phyloP scores from a whole-genome alignment of 2,329 filamentous ascomycete species.

The Arthroderma sp. region DNA sequence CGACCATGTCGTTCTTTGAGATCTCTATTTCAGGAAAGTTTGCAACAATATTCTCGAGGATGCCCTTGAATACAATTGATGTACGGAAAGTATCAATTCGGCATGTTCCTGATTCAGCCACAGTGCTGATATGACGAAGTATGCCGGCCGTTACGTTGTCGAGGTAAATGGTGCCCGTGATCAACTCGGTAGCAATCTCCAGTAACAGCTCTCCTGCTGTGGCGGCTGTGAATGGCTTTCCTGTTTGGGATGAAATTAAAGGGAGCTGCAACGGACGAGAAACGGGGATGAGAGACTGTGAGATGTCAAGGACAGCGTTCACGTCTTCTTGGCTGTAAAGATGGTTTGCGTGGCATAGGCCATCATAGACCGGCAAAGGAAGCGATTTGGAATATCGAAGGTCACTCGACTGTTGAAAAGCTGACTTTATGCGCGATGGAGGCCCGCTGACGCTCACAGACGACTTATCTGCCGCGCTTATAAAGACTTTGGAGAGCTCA shows the following conservation, averaged over 20 bases:
- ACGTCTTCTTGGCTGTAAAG: conserved; percentile 31
- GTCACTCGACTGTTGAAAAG: conserved; percentile 17
- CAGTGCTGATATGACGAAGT: conserved; percentile 13
- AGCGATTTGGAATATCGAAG: conserved; percentile 17
- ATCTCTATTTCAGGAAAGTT: neutral
- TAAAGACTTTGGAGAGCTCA: conserved; percentile 16
- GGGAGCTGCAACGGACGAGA: neutral
- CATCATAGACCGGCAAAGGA: conserved; percentile 20
- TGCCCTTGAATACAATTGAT: conserved; percentile 20
- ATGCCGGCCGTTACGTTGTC: conserved; percentile 17
- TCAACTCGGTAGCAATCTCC: conserved; percentile 15
- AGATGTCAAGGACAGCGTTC: conserved; percentile 4
- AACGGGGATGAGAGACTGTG: neutral
- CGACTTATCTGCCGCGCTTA: conserved; percentile 17
- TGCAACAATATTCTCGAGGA: neutral
- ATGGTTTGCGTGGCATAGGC: conserved; percentile 32
- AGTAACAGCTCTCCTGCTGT: conserved; percentile 15
- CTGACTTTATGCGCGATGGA: conserved; percentile 17
- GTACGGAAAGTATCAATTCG: conserved; percentile 20
- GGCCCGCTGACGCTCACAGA: conserved; percentile 21
- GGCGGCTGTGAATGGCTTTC: conserved; percentile 12
- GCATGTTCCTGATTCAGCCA: conserved; percentile 9
- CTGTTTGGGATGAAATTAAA: conserved; percentile 16
- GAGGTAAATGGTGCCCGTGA: conserved; percentile 17
- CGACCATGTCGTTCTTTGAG: neutral